phyloP scores from a whole-genome alignment of 257 asterid species.

The Jasminum sambac region DNA sequence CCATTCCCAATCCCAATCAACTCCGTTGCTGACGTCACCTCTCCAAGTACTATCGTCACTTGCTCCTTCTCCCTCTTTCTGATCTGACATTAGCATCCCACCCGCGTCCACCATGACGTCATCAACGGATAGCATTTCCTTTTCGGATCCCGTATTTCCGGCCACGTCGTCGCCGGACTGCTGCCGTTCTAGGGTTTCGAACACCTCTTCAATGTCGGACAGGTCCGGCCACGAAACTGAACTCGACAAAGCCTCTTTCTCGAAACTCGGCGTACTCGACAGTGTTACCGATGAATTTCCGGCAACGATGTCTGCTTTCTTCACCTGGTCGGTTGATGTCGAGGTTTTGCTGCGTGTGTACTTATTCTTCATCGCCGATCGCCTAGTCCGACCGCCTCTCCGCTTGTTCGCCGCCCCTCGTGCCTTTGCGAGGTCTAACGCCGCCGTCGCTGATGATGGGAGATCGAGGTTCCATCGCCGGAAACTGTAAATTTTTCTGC shows the following conservation, averaged over 20 bases:
- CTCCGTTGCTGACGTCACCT: conserved; percentile 5
- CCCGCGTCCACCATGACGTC: conserved; percentile 23
- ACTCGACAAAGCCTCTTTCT: conserved; percentile 36
- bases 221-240: conserved; percentile 18
- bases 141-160: neutral
- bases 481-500: conserved; percentile 52
- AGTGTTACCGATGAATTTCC: conserved; percentile 22
- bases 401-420: conserved; percentile 22
- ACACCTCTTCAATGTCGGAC: conserved; percentile 14
- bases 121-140: conserved; percentile 22
- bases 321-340: neutral
- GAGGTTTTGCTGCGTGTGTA: neutral
- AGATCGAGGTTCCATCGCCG: conserved; percentile 35
- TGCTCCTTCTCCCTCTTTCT: neutral
- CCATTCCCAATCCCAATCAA: conserved; percentile 40
- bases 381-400: conserved; percentile 25
- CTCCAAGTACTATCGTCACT: neutral
- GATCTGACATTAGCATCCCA: neutral
- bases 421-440: conserved; percentile 20
- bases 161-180: neutral
- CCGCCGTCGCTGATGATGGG: conserved; percentile 7
- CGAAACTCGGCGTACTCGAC: conserved; percentile 46
- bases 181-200: conserved; percentile 7
- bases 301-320: neutral
- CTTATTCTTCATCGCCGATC: conserved; percentile 29